Evolutionary conservation across 192 early-diverging fungal genomes (phyloP), one percentile per base, ranked within the genome.

Genomic region (Linderina pennispora): DNA sequence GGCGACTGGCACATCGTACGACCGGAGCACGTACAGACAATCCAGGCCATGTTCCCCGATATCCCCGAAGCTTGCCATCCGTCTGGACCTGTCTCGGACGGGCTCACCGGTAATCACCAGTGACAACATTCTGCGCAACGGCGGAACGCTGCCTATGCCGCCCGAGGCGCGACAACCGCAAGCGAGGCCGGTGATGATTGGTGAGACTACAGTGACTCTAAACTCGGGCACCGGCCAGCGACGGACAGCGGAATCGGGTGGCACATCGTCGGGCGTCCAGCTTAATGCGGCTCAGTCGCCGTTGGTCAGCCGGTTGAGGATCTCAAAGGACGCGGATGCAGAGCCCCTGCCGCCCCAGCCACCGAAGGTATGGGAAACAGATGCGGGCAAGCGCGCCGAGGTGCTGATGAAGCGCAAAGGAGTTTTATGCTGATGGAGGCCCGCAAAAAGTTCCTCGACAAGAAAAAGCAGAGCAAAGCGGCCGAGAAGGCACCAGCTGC

Each of bases 81-180:
- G 80, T 15, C 78, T 76, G 9, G 88, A 88, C 54, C 71, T 92
- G 16, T 77, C 84, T 44, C 81, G 83, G 23, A 89, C 87, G 11
- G 87, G 89, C n/a, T 87, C 85, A 8, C 85, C 88, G 16, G 83
- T 87, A 36, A 73, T 80, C 39, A 90, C 87, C 15, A 84, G 82
- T 42, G 87, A 92, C 47, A 87, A 89, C 57, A 85, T 86, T 35
- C 65, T 89, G 22, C 75, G 79, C 22, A 76, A 89, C 23, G 80
- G 59, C 1, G 66, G 66, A 20, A 50, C 58, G 16, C 55, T 69
- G 21, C 65, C 65, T 24, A 32, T 61, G 14, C 65, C 66, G 11
- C 59, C 14, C 14, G 40, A 41, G 40, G 14, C 40, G n/a, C n/a
- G n/a, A n/a, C n/a, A n/a, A n/a, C n/a, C n/a, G n/a, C n/a, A n/a